phyloP scores from a whole-genome alignment of 2,329 filamentous ascomycete genomes.

The Cercospora sp. region DNA sequence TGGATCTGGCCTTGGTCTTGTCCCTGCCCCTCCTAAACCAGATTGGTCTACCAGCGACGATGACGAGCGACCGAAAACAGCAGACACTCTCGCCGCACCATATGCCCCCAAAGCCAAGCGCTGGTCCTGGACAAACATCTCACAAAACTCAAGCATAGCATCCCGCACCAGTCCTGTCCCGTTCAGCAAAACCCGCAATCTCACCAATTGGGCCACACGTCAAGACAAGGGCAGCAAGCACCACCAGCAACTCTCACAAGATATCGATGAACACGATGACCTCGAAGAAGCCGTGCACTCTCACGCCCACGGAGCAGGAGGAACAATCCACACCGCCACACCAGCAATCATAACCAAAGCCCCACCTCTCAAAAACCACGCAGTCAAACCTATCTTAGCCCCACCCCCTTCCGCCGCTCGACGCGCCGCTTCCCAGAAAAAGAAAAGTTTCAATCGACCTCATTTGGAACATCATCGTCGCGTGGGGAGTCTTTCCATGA shows the following conservation, averaged over 20 bases:
- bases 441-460: neutral
- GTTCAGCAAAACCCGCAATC: neutral
- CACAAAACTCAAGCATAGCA: neutral
- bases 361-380: conserved; percentile 8
- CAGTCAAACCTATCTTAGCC: conserved; percentile 2
- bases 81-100: neutral
- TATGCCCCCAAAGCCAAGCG: neutral
- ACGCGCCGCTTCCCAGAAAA: neutral
- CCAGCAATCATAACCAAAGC: neutral
- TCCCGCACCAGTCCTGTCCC: neutral
- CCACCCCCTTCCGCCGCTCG: neutral
- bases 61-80: neutral
- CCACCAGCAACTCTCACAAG: neutral
- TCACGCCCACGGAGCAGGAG: neutral
- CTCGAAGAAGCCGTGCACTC: neutral
- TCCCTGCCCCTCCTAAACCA: neutral
- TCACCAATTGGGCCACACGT: neutral
- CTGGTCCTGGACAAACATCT: conserved; percentile 8
- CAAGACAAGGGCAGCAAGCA: neutral
- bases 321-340: neutral
- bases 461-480: neutral
- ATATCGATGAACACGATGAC: neutral
- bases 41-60: neutral
- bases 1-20: neutral
- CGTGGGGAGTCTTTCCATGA: conserved; percentile 2